Conservation (phyloP, 1,139 yeast species). For the Geotrichum citri-aurantii region DNA sequence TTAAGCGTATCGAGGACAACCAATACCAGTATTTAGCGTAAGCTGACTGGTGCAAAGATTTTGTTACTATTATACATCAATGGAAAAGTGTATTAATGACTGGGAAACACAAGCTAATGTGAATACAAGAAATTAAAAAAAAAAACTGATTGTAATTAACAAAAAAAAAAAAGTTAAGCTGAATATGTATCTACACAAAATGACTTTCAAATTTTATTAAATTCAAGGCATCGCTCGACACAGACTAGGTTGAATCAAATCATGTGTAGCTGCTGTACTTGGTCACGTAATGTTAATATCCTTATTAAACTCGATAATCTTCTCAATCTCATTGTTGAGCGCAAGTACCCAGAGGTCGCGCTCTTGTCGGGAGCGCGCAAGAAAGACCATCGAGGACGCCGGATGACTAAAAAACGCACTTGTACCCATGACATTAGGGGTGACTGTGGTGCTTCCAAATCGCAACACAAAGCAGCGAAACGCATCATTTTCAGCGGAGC, state of each 20-base stretch:
- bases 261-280: neutral
- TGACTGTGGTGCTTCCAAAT: constrained; percentile 61
- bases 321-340: constrained; percentile 58
- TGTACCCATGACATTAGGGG: neutral
- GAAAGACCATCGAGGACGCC: constrained; percentile 51
- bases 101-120: neutral
- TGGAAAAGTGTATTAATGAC: neutral
- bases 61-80: neutral
- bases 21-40: constrained; percentile 76
- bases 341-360: constrained; percentile 76
- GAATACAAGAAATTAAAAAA: neutral
- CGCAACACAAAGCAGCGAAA: constrained; percentile 74
- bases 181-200: neutral
- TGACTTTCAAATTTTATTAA: neutral
- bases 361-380: constrained; percentile 77
- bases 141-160: neutral
- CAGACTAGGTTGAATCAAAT: neutral
- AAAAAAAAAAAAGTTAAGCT: neutral
- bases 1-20: constrained; percentile 70
- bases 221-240: neutral
- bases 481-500: constrained; percentile 67
- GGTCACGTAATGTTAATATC: neutral
- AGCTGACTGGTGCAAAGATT: neutral
- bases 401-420: neutral
- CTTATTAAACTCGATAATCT: constrained; percentile 35